Conservation (phyloP, 192 early-diverging fungal genomes). For the Coemansia umbellata region DNA sequence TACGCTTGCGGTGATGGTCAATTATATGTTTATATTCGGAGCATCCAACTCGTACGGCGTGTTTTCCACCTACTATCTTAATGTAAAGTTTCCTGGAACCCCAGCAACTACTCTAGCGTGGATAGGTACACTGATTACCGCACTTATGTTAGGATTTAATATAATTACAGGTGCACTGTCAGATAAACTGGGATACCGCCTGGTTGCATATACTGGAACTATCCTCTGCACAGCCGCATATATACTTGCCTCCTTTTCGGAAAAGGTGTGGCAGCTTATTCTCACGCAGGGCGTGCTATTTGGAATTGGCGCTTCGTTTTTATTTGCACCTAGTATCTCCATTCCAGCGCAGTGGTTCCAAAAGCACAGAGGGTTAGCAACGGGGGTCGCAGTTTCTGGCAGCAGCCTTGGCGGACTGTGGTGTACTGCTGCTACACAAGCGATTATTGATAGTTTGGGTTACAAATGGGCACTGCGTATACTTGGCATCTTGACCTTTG, state of each 20-base stretch:
- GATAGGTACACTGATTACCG: constrained; percentile 36
- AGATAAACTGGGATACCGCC: constrained; percentile 25
- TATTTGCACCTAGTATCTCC: constrained; percentile 62
- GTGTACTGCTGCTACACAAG: constrained; percentile 56
- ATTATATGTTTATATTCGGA: constrained; percentile 37
- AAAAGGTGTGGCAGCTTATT: constrained; percentile 65
- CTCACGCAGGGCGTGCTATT: constrained; percentile 71
- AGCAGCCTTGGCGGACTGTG: constrained; percentile 70
- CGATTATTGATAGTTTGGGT: constrained; percentile 57
- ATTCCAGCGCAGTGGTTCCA: constrained; percentile 70
- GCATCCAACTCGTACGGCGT: constrained; percentile 43
- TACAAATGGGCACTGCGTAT: constrained; percentile 65
- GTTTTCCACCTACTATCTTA: constrained; percentile 44
- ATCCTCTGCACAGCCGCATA: constrained; percentile 20
- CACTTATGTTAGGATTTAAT: constrained; percentile 22
- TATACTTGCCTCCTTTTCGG: constrained; percentile 39
- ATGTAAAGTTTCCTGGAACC: constrained; percentile 8
- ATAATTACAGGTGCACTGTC: constrained; percentile 29
- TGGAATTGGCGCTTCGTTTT: constrained; percentile 64
- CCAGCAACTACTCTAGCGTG: constrained; percentile 31
- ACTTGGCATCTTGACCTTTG: constrained; percentile 53
- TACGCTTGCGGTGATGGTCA: constrained; percentile 13
- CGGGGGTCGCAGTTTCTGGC: constrained; percentile 71
- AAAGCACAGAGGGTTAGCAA: constrained; percentile 61
- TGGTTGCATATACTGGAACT: constrained; percentile 24